A percentile compares a stretch with the other conserved stretches of the same genome.
Evolutionary conservation across 352 stramenopile species (phyloP).

Genomic region (Aphanomyces stellatus): DNA sequence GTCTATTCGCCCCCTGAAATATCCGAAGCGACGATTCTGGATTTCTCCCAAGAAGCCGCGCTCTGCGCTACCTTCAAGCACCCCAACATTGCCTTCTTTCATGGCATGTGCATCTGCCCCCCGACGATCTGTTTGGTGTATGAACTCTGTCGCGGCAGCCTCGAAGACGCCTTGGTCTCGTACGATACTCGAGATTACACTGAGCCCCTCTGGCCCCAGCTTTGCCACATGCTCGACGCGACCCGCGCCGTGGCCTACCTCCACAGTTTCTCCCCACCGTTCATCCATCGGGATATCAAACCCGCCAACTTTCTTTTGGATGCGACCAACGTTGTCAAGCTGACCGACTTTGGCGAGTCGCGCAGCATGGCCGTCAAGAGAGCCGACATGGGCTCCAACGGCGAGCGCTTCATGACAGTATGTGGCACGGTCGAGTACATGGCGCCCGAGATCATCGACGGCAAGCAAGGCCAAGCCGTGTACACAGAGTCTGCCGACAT

Average conservation of each 20-base stretch:
- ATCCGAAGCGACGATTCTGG: constrained; percentile 50
- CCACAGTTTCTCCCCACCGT: constrained; percentile 18
- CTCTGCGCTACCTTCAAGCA: constrained; percentile 63
- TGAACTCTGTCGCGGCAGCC: constrained; percentile 38
- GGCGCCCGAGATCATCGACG: constrained; percentile 64
- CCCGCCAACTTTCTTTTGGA: constrained; percentile 38
- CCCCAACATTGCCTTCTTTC: constrained; percentile 75
- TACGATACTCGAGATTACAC: no score
- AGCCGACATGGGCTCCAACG: no score
- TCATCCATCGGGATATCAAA: constrained; percentile 21
- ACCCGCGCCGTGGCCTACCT: constrained; percentile 17
- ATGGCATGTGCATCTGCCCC: constrained; percentile 72
- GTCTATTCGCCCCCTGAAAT: constrained; percentile 58
- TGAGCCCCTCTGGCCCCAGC: no score
- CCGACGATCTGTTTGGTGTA: constrained; percentile 65
- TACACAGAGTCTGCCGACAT: constrained; percentile 44
- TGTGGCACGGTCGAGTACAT: constrained; percentile 71
- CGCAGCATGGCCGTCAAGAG: constrained; percentile 19
- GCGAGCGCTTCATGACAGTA: no score
- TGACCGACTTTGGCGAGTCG: constrained; percentile 55
- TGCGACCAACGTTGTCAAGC: constrained; percentile 30
- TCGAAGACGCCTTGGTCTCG: constrained; percentile 26
- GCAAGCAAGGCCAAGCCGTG: constrained; percentile 21
- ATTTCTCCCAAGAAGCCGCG: constrained; percentile 71
- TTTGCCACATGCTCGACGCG: no score